Base-by-base conservation (phyloP, 164 flowering plant genomes). In the Kingdonia uniflora region DNA sequence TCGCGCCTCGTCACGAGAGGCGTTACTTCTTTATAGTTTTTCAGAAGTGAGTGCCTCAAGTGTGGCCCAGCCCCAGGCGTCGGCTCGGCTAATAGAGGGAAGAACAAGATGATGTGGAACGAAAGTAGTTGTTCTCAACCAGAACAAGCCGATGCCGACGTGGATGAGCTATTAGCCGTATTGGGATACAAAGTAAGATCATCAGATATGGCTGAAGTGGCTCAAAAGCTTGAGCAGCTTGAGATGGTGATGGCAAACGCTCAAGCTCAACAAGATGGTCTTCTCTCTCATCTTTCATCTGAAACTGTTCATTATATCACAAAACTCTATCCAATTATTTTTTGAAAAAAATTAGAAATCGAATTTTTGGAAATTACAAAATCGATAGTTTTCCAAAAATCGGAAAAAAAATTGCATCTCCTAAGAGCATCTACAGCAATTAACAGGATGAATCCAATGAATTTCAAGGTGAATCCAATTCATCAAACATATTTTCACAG, bases 181-280 rank as follows among this genome's bases (percentile, higher is more conserved):
- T 52, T 90, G 49, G 97, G 97, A 0, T 90, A 87, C 80, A 81
- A 81, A 57, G 88, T 90, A 14, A 68, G 70, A 54, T 57, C 82
- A 0, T 78, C 97, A 2, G 95, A 84, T 47, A 87, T 90, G 97
- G 84, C 81, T 1, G 84, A 81, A 3, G 87, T 90, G 0, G 97
- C 94, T 5, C 80, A 70, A 55, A 84, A 81, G 66, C 73, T 90
- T 6, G 85, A 90, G 64, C 88, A 80, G 73, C 67, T 90, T 3
- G 95, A 87, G 59, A 71, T 72, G 79, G 87, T 62, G 2, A 69
- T 90, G 73, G 80, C 73, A 0, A 53, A 54, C 13, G 72, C 72
- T 50, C 72, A 69, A 11, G 81, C 35, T 29, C n/a, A n/a, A n/a
- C n/a, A 76, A 38, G 86, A 83, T 40, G 81, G 72, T 1, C 37